Conservation (phyloP, 2,329 filamentous ascomycete genomes). For the Hypoxylon sp. region DNA sequence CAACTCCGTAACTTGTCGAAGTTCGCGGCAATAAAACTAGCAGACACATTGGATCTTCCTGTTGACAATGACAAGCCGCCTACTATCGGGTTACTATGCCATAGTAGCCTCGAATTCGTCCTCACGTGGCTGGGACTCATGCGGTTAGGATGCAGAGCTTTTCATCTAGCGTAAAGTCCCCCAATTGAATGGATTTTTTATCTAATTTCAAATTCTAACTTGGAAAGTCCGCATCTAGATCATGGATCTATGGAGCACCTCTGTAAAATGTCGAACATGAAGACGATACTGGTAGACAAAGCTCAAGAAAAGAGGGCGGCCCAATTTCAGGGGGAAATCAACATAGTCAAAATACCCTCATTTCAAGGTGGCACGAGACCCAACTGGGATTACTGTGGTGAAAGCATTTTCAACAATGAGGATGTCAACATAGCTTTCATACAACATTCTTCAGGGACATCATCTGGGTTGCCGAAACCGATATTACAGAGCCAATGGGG, state of each 20-base stretch:
- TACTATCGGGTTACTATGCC: slow-evolving; percentile 65
- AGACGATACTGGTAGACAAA: slow-evolving; percentile 61
- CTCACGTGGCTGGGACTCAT: slow-evolving; percentile 72
- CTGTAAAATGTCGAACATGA: slow-evolving; percentile 60
- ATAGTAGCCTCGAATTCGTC: slow-evolving; percentile 69
- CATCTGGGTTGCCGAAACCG: slow-evolving; percentile 72
- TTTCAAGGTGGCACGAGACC: slow-evolving; percentile 11
- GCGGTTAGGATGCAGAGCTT: slow-evolving; percentile 64
- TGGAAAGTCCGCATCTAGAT: slow-evolving; percentile 60
- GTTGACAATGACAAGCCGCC: slow-evolving; percentile 39
- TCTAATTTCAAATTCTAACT: slow-evolving; percentile 14
- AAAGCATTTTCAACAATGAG: not conserved
- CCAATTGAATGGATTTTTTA: not conserved
- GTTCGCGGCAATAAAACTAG: slow-evolving; percentile 52
- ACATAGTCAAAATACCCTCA: slow-evolving; percentile 35
- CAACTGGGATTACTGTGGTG: not conserved
- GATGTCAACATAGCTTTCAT: slow-evolving; percentile 65
- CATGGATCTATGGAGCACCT: slow-evolving; percentile 64
- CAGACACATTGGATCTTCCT: not conserved
- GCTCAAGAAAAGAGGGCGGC: slow-evolving; percentile 19
- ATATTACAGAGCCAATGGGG: slow-evolving; percentile 70
- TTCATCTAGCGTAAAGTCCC: slow-evolving; percentile 66
- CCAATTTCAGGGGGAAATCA: slow-evolving; percentile 28
- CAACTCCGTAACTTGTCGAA: slow-evolving; percentile 52
- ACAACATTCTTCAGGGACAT: slow-evolving; percentile 75